Evolutionary conservation across 805 yeast species (phyloP), one percentile per base, ranked within the genome.

Genomic region (Candida morakotiae): DNA sequence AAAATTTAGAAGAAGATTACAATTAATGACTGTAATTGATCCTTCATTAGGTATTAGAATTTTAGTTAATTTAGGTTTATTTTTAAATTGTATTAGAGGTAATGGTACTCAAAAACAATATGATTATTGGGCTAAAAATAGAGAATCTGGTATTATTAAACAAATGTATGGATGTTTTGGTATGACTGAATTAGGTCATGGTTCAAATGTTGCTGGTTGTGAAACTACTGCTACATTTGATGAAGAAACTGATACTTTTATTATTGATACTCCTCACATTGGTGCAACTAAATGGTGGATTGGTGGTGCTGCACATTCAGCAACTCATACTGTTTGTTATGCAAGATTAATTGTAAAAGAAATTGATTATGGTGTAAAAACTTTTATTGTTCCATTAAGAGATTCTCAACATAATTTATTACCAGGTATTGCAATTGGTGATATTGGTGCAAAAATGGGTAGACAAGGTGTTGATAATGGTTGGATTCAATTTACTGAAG

Each of bases 211-310:
- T 31, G 95, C 96, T 3, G 94, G 86, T 17, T 69, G 87, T 43
- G 95, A 89, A 61, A 89, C 97, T n/a, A 83, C 88, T 11, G 96
- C 97, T 11, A 81, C 83, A 15, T 89, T 73, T 57, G 81, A 87
- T 57, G 64, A 67, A 14, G 64, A 62, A 13, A 73, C 71, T 20
- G 86, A 87, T 50, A 79, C 79, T 45, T 85, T 89, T 54, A 56
- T 74, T 38, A 79, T 89, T 52, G 75, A 86, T 56, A 89, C 97
- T 9, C 97, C 97, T 1, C 85, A 88, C 55, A 60, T 85, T 38
- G 89, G 94, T 25, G 96, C 97, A 30, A 88, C 96, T 18, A 89
- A 89, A 60, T 89, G 97, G 96, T 89, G 97, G 97, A 89, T 89
- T 52, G 97, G 97, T 33, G 97, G 97, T 51, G 96, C 96, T 28